Evolutionary conservation across 306 rosid genomes (phyloP).

Genomic region (Cicer arietinum): DNA sequence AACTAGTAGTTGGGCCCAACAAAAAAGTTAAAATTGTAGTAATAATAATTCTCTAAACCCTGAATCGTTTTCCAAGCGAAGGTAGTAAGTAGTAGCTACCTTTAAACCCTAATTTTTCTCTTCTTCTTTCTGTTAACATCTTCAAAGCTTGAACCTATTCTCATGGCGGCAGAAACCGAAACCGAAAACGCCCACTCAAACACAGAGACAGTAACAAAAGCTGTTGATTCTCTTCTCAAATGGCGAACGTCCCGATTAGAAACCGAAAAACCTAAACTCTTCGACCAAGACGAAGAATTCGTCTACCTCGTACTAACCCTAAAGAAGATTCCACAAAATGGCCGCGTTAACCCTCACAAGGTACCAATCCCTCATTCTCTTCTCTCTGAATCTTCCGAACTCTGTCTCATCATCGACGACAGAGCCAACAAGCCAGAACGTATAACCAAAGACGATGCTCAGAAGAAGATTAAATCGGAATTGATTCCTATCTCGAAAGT

Average conservation of each 20-base stretch:
- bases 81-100: too few relatives aligned
- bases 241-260: conserved; percentile 59
- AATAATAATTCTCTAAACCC: too few relatives aligned
- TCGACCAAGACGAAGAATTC: conserved; percentile 63
- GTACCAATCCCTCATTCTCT: conserved; percentile 68
- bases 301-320: conserved; percentile 66
- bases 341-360: conserved; percentile 71
- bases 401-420: conserved; percentile 81
- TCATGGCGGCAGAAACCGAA: conserved; percentile 4
- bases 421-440: conserved; percentile 55
- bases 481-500: conserved; percentile 61
- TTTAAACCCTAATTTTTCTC: too few relatives aligned
- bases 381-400: conserved; percentile 52
- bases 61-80: too few relatives aligned
- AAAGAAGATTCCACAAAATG: conserved; percentile 61
- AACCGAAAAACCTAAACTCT: conserved; percentile 61
- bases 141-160: not conserved
- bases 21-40: too few relatives aligned
- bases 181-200: conserved; percentile 5
- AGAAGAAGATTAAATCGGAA: conserved; percentile 61
- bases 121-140: too few relatives aligned
- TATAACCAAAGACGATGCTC: conserved; percentile 57
- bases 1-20: too few relatives aligned
- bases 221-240: conserved; percentile 68
- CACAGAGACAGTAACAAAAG: conserved; percentile 49